phyloP scores from a whole-genome alignment of 768 basidiomycete species.

The Sutorius australiensis region DNA sequence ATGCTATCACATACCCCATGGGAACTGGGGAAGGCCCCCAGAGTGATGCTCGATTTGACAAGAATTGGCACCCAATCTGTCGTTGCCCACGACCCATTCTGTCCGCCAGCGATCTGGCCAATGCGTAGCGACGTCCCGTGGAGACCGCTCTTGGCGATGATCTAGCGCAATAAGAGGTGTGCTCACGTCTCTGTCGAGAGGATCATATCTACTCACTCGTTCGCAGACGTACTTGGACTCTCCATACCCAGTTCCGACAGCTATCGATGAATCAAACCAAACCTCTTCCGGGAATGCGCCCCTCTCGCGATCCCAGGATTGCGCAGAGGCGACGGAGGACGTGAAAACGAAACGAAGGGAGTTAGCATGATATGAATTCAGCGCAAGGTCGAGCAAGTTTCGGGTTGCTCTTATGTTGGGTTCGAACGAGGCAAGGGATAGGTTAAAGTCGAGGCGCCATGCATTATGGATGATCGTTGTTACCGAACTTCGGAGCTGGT shows the following conservation, averaged over 20 bases:
- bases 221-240: constrained; percentile 32
- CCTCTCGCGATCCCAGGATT: constrained; percentile 11
- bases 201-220: constrained; percentile 4
- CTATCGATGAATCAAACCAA: constrained; percentile 22
- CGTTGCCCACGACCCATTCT: too few species aligned
- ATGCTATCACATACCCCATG: too few species aligned
- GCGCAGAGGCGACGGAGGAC: constrained; percentile 33
- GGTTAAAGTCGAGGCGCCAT: constrained; percentile 51
- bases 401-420: constrained; percentile 44
- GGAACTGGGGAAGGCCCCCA: too few species aligned
- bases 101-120: too few species aligned
- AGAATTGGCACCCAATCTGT: too few species aligned
- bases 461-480: constrained; percentile 42
- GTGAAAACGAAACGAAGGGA: constrained; percentile 40
- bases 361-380: constrained; percentile 17
- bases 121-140: too few species aligned
- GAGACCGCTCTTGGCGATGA: too few species aligned
- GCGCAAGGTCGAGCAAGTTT: constrained; percentile 19
- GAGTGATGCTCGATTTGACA: too few species aligned
- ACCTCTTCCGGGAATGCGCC: constrained; percentile 34
- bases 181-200: not conserved
- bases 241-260: constrained; percentile 36
- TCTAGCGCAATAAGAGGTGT: not conserved
- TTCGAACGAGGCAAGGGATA: constrained; percentile 49
- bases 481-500: not conserved